phyloP scores from a whole-genome alignment of 495 filamentous ascomycete genomes.

The Podospora bellae-mahoneyi region DNA sequence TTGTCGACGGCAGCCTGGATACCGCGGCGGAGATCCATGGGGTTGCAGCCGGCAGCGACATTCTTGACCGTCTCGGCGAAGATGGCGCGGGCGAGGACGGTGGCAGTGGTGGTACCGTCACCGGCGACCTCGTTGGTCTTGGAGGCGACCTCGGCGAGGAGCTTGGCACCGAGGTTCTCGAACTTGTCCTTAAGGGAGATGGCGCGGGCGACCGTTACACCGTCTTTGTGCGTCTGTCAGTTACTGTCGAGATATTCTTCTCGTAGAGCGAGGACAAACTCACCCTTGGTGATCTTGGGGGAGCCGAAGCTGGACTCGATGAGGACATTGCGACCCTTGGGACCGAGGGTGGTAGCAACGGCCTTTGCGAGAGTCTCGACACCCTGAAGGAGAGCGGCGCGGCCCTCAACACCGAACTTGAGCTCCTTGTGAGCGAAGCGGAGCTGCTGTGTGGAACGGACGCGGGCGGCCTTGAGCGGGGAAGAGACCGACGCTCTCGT shows the following conservation, averaged over 20 bases:
- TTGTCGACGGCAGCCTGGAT: constrained; percentile 95
- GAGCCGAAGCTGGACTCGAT: constrained; percentile 98
- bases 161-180: constrained; percentile 95
- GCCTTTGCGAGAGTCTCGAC: constrained; percentile 96
- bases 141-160: constrained; percentile 95
- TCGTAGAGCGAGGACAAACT: constrained; percentile 21
- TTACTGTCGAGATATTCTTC: not conserved
- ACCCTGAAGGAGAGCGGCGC: constrained; percentile 83
- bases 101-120: constrained; percentile 97
- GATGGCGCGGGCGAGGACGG: constrained; percentile 94
- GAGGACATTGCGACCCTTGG: constrained; percentile 96
- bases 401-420: constrained; percentile 95
- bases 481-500: constrained; percentile 66
- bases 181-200: constrained; percentile 97
- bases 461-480: constrained; percentile 48
- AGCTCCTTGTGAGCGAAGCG: constrained; percentile 97
- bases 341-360: constrained; percentile 92
- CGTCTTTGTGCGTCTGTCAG: constrained; percentile 55
- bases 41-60: constrained; percentile 98
- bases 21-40: constrained; percentile 95
- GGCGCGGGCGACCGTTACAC: constrained; percentile 90
- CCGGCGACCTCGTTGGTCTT: constrained; percentile 99
- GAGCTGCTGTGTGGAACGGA: constrained; percentile 75
- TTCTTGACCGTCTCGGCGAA: constrained; percentile 99
- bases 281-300: constrained; percentile 99